phyloP scores from a whole-genome alignment of 208 protist species.

The Acanthamoeba castellanii region DNA sequence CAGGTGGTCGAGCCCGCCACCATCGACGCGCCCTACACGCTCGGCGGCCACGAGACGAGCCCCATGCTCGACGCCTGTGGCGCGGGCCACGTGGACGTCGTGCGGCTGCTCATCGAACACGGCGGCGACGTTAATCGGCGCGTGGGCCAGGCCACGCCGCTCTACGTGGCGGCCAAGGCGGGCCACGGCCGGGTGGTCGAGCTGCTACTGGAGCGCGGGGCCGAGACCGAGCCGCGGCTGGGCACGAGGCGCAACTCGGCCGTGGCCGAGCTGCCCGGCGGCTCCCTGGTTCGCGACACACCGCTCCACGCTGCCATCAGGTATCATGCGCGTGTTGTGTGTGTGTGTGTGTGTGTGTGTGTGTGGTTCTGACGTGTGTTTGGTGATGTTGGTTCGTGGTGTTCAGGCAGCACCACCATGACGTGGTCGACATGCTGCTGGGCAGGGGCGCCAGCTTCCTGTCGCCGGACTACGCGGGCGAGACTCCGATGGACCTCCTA shows the following conservation, averaged over 20 bases:
- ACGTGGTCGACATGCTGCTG: constrained; percentile 16
- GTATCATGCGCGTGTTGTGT: neutral
- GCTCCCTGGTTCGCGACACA: constrained; percentile 12
- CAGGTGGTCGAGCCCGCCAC: neutral
- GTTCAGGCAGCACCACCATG: constrained; percentile 20
- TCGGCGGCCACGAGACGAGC: constrained; percentile 28
- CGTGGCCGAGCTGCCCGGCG: neutral
- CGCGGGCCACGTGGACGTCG: neutral
- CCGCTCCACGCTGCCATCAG: constrained; percentile 40
- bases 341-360: neutral
- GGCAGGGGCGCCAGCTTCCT: constrained; percentile 48
- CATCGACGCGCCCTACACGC: constrained; percentile 47
- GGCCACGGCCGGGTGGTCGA: constrained; percentile 9
- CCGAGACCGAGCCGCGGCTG: constrained; percentile 16
- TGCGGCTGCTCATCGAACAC: neutral
- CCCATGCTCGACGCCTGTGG: neutral
- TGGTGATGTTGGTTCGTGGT: neutral
- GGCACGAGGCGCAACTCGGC: constrained; percentile 41
- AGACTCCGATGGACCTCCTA: neutral
- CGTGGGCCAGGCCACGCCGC: constrained; percentile 3
- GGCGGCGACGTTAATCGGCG: constrained; percentile 16
- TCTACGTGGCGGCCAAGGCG: constrained; percentile 34
- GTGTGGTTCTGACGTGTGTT: neutral
- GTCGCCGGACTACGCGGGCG: constrained; percentile 24
- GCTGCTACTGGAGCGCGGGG: constrained; percentile 17